These are phyloP conservation scores for Podaxis sp. DNA, from an alignment of 768 basidiomycete species.

Conservation along the genomic window DNA sequence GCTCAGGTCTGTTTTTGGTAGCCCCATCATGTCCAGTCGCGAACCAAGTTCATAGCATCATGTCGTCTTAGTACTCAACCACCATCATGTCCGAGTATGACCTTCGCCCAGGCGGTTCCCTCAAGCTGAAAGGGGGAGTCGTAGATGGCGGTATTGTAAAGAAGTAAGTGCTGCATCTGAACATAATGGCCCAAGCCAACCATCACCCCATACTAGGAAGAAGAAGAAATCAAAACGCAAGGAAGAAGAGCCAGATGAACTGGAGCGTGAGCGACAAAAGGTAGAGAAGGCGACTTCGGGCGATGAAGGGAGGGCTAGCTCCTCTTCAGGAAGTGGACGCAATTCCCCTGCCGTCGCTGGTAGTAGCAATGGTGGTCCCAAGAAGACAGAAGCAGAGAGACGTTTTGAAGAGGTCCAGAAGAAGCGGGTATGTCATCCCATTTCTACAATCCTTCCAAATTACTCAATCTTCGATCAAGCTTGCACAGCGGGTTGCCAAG, in stretches of 20 bases:
- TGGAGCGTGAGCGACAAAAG: constrained; percentile 40
- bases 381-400: constrained; percentile 83
- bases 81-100: constrained; percentile 77
- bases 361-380: constrained; percentile 40
- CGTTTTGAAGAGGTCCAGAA: constrained; percentile 87
- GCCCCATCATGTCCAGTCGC: not conserved
- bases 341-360: constrained; percentile 55
- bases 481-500: constrained; percentile 69
- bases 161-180: constrained; percentile 48
- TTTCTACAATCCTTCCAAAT: not conserved
- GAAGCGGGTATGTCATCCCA: constrained; percentile 52
- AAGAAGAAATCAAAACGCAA: constrained; percentile 78
- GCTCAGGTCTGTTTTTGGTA: constrained; percentile 12
- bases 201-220: constrained; percentile 35
- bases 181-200: constrained; percentile 10
- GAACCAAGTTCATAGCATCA: not conserved
- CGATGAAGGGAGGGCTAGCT: constrained; percentile 40
- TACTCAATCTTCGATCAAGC: constrained; percentile 34
- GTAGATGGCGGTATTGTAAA: constrained; percentile 77
- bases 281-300: constrained; percentile 41
- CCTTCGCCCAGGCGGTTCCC: constrained; percentile 79
- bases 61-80: constrained; percentile 14
- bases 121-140: constrained; percentile 85
- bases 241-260: constrained; percentile 39
- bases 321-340: constrained; percentile 50